Base-by-base conservation (phyloP, 164 flowering plant species). In the Buxus sempervirens region DNA sequence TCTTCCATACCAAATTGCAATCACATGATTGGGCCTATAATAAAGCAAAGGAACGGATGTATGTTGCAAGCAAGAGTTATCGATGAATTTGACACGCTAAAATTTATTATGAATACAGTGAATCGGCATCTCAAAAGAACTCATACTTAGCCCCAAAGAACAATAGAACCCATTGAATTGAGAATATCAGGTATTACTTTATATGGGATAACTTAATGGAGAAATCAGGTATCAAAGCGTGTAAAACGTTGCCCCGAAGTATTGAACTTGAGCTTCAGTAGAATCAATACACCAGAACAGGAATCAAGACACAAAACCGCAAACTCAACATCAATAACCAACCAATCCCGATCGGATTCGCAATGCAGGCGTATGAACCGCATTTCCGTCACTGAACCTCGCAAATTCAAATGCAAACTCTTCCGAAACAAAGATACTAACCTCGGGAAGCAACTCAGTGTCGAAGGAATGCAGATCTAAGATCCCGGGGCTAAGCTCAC, bases 401-500 rank as follows among this genome's bases (percentile, higher is more conserved):
- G 18, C 41, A 18, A 68, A 66, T 1, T 19, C 12, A 23, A 21
- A 27, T 24, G 13, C 21, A 19, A 48, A 18, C 13, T 21, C 5
- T 18, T 14, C 61, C 23, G 24, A 60, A 58, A 0, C 54, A 41
- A 25, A 59, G 41, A 68, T 1, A 10, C 76, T 60, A 24, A 92
- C 98, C 84, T 90, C 91, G 9, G 98, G 80, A 41, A 92, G 77
- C 62, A 92, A 81, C 72, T 92, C 98, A 9, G 96, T 90, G 75
- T 92, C 94, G 60, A 87, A 79, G 20, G 98, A 87, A 74, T 92
- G 98, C 73, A 92, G 93, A 92, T 92, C 98, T 80, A 92, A 74
- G 36, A 92, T 84, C 19, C 98, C 98, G 23, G 98, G 94, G 60
- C 94, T 90, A 71, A 83, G 81, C 75, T 85, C 92, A 69, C 72